Conservation (phyloP, 2,329 filamentous ascomycete genomes). For the Furcasterigmium furcatum region DNA sequence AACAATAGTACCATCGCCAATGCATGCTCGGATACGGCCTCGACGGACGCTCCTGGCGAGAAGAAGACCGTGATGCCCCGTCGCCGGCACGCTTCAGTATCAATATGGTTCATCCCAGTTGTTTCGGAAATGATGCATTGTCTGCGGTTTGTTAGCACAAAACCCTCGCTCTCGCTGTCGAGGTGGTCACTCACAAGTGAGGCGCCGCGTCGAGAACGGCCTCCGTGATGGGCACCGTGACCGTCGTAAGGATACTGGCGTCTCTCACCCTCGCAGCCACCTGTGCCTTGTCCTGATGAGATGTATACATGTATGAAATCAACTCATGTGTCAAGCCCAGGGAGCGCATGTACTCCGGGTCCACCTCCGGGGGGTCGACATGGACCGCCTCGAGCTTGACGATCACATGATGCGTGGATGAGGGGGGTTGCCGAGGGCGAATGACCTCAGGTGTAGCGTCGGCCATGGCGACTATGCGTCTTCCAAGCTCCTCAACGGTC, state of each 20-base stretch:
- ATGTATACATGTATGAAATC: conserved; percentile 12
- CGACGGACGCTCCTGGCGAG: conserved; percentile 13
- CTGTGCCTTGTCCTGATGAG: conserved; percentile 3
- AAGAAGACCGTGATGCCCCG: conserved; percentile 16
- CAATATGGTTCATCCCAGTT: conserved; percentile 18
- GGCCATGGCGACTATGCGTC: conserved; percentile 4
- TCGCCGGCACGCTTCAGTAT: conserved; percentile 14
- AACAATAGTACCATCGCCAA: conserved; percentile 14
- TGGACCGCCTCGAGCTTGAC: conserved; percentile 16
- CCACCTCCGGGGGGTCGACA: conserved; percentile 7
- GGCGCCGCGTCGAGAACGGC: conserved; percentile 14
- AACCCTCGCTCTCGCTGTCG: background rate
- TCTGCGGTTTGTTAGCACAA: conserved; percentile 3
- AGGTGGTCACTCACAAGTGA: conserved; percentile 11
- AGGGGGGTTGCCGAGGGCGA: conserved; percentile 7
- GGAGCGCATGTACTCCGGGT: background rate
- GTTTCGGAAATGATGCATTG: conserved; percentile 18
- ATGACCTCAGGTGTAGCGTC: conserved; percentile 6
- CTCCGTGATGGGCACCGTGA: conserved; percentile 14
- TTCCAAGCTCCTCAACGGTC: too few species aligned
- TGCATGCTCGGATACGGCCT: conserved; percentile 19
- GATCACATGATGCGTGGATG: conserved; percentile 11
- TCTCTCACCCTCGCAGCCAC: conserved; percentile 13
- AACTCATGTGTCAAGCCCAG: conserved; percentile 9
- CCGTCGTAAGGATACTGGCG: conserved; percentile 20